A percentile compares a stretch with the other conserved stretches of the same genome.
Conservation (phyloP, 495 filamentous ascomycete genomes). For the Penicillium cosmopolitanum region DNA sequence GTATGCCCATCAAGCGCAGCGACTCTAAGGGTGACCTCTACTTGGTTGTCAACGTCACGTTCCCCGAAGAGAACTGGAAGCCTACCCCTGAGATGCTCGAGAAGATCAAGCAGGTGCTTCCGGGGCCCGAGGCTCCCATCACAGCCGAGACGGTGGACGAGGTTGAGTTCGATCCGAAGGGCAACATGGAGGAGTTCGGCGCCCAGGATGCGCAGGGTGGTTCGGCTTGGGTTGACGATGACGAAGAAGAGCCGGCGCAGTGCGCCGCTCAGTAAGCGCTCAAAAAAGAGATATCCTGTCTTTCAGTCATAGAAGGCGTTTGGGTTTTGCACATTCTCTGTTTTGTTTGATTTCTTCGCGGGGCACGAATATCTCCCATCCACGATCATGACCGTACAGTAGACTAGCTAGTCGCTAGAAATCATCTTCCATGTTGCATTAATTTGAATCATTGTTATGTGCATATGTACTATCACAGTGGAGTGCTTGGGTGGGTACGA, state of each 20-base stretch:
- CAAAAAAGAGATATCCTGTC: slow-evolving; percentile 12
- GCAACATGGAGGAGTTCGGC: slow-evolving; percentile 76
- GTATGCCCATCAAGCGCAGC: slow-evolving; percentile 89
- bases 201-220: slow-evolving; percentile 70
- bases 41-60: slow-evolving; percentile 81
- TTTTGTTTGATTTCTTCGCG: slow-evolving; percentile 6
- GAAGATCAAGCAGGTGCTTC: slow-evolving; percentile 73
- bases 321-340: slow-evolving; percentile 25
- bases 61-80: slow-evolving; percentile 85
- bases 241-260: slow-evolving; percentile 72
- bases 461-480: not conserved
- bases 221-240: slow-evolving; percentile 82
- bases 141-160: slow-evolving; percentile 77
- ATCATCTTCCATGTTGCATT: not conserved
- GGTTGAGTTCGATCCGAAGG: slow-evolving; percentile 80
- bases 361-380: slow-evolving; percentile 15
- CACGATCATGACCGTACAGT: slow-evolving; percentile 20
- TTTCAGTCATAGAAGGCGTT: slow-evolving; percentile 34
- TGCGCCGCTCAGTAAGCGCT: slow-evolving; percentile 79
- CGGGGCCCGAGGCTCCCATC: slow-evolving; percentile 62
- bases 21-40: slow-evolving; percentile 87
- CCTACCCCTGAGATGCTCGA: slow-evolving; percentile 66
- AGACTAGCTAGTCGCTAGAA: slow-evolving; percentile 14
- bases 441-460: not conserved
- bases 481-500: no score